Base-by-base conservation (phyloP, 1,284 basidiomycete species). In the Calocybe gambosa region DNA sequence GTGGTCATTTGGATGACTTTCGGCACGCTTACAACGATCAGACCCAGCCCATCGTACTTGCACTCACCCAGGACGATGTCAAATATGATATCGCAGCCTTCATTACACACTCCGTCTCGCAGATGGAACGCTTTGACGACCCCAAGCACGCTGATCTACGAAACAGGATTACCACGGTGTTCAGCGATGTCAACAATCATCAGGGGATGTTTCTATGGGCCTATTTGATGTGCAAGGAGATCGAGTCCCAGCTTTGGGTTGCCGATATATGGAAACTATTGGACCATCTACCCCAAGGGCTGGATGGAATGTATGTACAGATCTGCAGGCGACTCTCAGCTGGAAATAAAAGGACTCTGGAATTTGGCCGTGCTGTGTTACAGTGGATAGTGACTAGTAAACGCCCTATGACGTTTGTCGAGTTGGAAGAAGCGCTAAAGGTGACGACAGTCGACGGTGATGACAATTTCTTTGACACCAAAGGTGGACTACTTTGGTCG, bases 311-410 rank as follows among this genome's bases (percentile, higher is more conserved):
- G 31, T 34, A 34, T 34, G 31, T 9, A 4, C 31, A 5, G 10
- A 23, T 23, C 3, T 23, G 21, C 21, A 23, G 7, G 21, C 21
- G 21, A 23, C 3, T 23, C 7, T 23, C 21, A 23, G 21, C 21
- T 7, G 7, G 7, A 3, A 7, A 23, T 7, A 3, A 7, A 5
- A 13, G 3, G 7, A 23, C 4, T 23, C 21, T 18, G 9, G 41
- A 42, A 2, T 42, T 47, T 34, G 28, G 46, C 19, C 18, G 28
- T 3, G 8, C 15, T n/a, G 46, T 47, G 1, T 16, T 47, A 16
- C 35, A 47, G 13, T 47, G 46, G 46, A 43, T 47, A 18, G 46
- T 47, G 1, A 35, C 40, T 3, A 47, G 46, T n/a, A 42, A 34
- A 3, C 40, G 46, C 8, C 46, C 46, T 9, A n/a, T 47, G 13